Conservation (phyloP, 768 basidiomycete genomes). For the Serendipita vermifera region DNA sequence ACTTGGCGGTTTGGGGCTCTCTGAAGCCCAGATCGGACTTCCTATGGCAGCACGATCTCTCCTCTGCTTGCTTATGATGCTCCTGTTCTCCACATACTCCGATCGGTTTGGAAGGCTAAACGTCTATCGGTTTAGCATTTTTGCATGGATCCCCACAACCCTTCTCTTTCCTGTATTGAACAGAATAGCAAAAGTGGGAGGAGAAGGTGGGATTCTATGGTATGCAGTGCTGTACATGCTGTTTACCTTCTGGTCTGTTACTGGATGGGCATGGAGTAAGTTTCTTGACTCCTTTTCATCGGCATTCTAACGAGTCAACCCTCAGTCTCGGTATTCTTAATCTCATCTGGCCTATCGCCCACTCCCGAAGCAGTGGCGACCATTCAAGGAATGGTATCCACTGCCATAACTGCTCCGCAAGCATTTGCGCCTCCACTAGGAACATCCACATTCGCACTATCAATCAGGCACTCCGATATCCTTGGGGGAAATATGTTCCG, state of each 20-base stretch:
- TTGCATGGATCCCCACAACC: neutral
- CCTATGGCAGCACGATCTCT: slow-evolving; percentile 1
- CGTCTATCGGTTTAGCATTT: neutral
- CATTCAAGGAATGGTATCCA: neutral
- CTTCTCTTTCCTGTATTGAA: neutral
- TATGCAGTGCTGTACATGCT: neutral
- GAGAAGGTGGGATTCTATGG: slow-evolving; percentile 5
- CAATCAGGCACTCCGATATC: neutral
- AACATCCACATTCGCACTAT: neutral
- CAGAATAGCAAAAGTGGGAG: neutral
- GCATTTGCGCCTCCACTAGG: neutral
- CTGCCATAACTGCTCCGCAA: neutral
- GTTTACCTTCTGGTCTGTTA: neutral
- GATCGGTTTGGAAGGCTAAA: neutral
- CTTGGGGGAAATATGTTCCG: neutral
- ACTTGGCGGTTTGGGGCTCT: slow-evolving; percentile 28
- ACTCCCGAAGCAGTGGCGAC: neutral
- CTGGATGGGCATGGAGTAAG: neutral
- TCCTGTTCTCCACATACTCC: neutral
- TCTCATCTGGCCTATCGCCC: neutral
- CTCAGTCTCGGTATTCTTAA: neutral
- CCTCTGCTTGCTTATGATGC: neutral
- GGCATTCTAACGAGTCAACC: neutral
- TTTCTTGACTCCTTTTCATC: neutral
- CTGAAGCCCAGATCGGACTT: slow-evolving; percentile 28